phyloP scores from a whole-genome alignment of 495 filamentous ascomycete genomes.

The Cercophora newfieldiana region DNA sequence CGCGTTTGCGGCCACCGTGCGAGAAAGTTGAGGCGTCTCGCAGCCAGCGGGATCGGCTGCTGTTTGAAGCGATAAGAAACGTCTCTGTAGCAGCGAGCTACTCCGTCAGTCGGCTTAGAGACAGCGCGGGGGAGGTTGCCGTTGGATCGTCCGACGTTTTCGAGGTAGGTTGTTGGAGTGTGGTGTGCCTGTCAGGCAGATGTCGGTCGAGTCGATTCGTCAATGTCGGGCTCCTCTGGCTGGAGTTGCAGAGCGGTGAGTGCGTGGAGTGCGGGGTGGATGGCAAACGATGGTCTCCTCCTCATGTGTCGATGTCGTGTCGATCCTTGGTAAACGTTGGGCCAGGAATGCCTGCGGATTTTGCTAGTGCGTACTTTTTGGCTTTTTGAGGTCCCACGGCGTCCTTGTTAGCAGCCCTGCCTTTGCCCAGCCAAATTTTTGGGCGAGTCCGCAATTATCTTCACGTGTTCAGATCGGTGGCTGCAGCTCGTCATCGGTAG shows the following conservation, averaged over 20 bases:
- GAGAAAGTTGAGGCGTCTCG: background rate
- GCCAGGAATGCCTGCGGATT: slow-evolving; percentile 1
- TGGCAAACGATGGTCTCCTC: background rate
- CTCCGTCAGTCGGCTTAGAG: background rate
- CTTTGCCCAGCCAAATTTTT: slow-evolving; percentile 15
- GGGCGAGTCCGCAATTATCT: slow-evolving; percentile 26
- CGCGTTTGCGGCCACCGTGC: slow-evolving; percentile 11
- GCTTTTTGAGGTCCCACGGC: background rate
- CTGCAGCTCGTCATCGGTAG: slow-evolving; percentile 18
- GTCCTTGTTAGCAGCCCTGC: background rate
- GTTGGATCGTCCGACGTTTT: background rate
- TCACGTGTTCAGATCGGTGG: slow-evolving; percentile 26
- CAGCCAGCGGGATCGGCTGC: background rate
- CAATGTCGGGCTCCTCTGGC: background rate
- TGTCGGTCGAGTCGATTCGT: background rate
- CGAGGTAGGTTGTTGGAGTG: background rate
- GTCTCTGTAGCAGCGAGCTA: background rate
- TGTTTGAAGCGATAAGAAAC: background rate
- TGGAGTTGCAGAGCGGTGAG: background rate
- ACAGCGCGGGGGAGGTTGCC: background rate
- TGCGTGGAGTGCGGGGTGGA: background rate
- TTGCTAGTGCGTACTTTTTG: slow-evolving; percentile 1
- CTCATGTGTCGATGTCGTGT: background rate
- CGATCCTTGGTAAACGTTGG: background rate
- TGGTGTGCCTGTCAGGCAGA: slow-evolving; percentile 9